Percentiles rank a stretch among this genome's conserved stretches.
These are phyloP conservation scores for Vigna nakashimae DNA, from an alignment of 306 rosid species.

Conservation along the genomic window DNA sequence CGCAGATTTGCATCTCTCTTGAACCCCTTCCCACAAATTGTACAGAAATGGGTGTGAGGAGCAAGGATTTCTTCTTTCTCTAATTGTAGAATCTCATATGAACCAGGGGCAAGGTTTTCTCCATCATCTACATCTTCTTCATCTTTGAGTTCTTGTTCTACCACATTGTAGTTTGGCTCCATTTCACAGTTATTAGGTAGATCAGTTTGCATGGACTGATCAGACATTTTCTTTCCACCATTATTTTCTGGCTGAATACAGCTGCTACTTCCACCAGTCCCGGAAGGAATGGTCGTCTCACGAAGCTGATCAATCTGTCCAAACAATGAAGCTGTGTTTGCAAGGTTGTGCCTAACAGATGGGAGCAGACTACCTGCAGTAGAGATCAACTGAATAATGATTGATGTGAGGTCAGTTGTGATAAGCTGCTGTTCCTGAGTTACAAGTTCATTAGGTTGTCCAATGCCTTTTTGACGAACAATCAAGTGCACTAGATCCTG, in stretches of 20 bases:
- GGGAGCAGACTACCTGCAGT: constrained; percentile 90
- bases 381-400: constrained; percentile 79
- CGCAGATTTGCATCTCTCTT: constrained; percentile 89
- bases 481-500: constrained; percentile 74
- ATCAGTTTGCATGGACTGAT: constrained; percentile 54
- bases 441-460: constrained; percentile 60
- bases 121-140: constrained; percentile 85
- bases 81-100: constrained; percentile 80
- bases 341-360: constrained; percentile 55
- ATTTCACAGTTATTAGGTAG: constrained; percentile 43
- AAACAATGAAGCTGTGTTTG: constrained; percentile 39
- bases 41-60: constrained; percentile 90
- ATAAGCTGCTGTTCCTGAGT: constrained; percentile 80
- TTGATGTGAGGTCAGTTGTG: constrained; percentile 79
- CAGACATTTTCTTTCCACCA: constrained; percentile 49
- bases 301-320: constrained; percentile 61
- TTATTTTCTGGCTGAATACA: constrained; percentile 46
- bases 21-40: constrained; percentile 90
- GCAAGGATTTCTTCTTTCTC: constrained; percentile 94
- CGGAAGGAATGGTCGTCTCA: constrained; percentile 48
- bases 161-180: constrained; percentile 57
- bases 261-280: constrained; percentile 41
- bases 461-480: constrained; percentile 58
- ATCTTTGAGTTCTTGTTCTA: constrained; percentile 77
- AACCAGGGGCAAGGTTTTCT: constrained; percentile 81